Conservation (phyloP, 2,329 filamentous ascomycete species). For the Madurella fahalii region DNA sequence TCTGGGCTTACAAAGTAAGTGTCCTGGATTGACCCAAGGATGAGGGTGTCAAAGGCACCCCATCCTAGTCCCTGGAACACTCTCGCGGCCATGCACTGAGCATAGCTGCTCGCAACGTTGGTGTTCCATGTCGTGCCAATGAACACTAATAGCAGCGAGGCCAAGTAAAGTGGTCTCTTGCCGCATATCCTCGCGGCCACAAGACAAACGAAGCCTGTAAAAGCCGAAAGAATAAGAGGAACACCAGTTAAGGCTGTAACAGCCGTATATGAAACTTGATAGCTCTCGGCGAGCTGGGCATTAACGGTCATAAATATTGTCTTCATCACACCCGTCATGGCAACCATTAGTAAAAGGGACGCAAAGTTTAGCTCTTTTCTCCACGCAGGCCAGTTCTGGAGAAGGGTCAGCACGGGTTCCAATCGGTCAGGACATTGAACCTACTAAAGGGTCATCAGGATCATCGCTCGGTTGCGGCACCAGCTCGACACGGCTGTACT, state of each 20-base stretch:
- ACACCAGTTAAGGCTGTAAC: slow-evolving; percentile 49
- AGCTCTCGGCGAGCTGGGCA: slow-evolving; percentile 39
- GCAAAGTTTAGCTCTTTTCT: slow-evolving; percentile 49
- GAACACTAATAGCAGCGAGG: slow-evolving; percentile 43
- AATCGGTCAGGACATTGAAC: slow-evolving; percentile 17
- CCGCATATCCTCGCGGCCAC: slow-evolving; percentile 45
- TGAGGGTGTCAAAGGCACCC: slow-evolving; percentile 54
- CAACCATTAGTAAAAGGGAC: slow-evolving; percentile 44
- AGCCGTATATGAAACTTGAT: slow-evolving; percentile 44
- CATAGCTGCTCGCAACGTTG: slow-evolving; percentile 38
- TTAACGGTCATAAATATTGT: slow-evolving; percentile 50
- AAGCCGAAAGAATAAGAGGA: slow-evolving; percentile 48
- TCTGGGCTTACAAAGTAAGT: slow-evolving; percentile 48
- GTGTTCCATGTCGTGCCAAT: slow-evolving; percentile 50
- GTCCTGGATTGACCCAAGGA: slow-evolving; percentile 51
- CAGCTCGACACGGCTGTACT: slow-evolving; percentile 41
- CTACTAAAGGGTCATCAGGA: slow-evolving; percentile 50
- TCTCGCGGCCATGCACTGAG: slow-evolving; percentile 48
- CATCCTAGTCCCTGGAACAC: slow-evolving; percentile 56
- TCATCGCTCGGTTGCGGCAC: slow-evolving; percentile 55
- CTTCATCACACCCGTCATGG: slow-evolving; percentile 49
- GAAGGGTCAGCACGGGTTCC: slow-evolving; percentile 7
- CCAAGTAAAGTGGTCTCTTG: slow-evolving; percentile 51
- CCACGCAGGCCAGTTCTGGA: slow-evolving; percentile 53
- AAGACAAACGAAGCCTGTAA: slow-evolving; percentile 41